phyloP scores from a whole-genome alignment of 768 basidiomycete genomes.

The Calocera viscosa region DNA sequence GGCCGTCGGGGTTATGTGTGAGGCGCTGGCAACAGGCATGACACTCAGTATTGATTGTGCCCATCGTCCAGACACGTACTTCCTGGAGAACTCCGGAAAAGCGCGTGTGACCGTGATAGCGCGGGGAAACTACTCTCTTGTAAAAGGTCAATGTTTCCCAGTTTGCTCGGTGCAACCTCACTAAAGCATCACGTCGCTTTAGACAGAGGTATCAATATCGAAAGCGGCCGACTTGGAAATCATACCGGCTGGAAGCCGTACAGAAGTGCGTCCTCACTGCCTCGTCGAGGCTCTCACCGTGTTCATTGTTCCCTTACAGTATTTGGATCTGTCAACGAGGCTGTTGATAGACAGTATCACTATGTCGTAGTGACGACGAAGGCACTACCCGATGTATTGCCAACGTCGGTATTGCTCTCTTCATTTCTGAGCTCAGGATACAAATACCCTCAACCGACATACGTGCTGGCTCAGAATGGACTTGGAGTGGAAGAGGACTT shows the following conservation, averaged over 20 bases:
- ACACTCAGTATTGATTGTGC: background rate
- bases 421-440: constrained; percentile 43
- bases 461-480: constrained; percentile 59
- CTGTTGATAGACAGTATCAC: constrained; percentile 47
- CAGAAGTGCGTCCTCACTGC: constrained; percentile 32
- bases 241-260: constrained; percentile 50
- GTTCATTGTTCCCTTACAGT: constrained; percentile 30
- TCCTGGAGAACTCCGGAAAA: constrained; percentile 44
- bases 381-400: constrained; percentile 51
- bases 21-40: constrained; percentile 16
- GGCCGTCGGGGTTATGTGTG: constrained; percentile 54
- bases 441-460: constrained; percentile 41
- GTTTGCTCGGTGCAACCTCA: constrained; percentile 11
- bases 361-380: constrained; percentile 61
- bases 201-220: constrained; percentile 46
- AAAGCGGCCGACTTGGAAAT: constrained; percentile 48
- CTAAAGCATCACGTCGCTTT: background rate
- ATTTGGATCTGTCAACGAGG: constrained; percentile 44
- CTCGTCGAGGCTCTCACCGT: background rate
- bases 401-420: constrained; percentile 44
- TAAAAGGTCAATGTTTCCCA: constrained; percentile 30
- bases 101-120: constrained; percentile 62
- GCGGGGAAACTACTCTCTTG: constrained; percentile 50
- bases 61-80: constrained; percentile 33
- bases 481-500: constrained; percentile 56